These are phyloP conservation scores for Leptographium galeiforme DNA, from an alignment of 2,329 filamentous ascomycete species.

Conservation along the genomic window DNA sequence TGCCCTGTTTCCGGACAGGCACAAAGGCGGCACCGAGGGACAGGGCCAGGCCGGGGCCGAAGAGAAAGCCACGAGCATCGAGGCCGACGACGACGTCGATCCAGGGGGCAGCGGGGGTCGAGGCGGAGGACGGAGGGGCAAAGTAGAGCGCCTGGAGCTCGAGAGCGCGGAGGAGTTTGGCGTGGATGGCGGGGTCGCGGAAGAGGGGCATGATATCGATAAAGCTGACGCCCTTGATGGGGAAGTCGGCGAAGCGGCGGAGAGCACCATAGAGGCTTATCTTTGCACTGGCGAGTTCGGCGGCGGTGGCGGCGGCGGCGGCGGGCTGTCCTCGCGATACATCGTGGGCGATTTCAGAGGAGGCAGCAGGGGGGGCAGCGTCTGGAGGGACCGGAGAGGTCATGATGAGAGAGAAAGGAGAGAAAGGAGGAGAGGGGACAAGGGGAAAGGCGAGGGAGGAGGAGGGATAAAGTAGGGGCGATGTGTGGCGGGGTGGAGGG, in stretches of 20 bases:
- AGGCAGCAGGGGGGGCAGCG: constrained; percentile 12
- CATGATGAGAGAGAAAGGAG: constrained; percentile 22
- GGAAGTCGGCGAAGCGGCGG: constrained; percentile 84
- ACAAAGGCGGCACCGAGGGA: constrained; percentile 76
- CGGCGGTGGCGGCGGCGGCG: constrained; percentile 46
- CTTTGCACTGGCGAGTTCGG: constrained; percentile 56
- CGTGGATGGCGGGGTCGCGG: constrained; percentile 60
- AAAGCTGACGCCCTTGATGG: constrained; percentile 82
- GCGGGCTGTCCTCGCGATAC: constrained; percentile 50
- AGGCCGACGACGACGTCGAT: constrained; percentile 83
- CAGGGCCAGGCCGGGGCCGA: constrained; percentile 80
- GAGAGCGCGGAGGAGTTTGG: constrained; percentile 66
- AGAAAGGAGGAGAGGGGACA: constrained; percentile 16
- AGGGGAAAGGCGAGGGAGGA: constrained; percentile 14
- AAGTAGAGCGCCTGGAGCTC: constrained; percentile 67
- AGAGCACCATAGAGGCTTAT: constrained; percentile 59
- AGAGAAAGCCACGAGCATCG: constrained; percentile 89
- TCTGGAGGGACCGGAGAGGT: constrained; percentile 18
- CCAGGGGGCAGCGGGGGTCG: constrained; percentile 40
- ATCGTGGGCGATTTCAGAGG: constrained; percentile 30
- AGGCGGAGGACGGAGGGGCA: constrained; percentile 4
- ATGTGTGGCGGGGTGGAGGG: background rate
- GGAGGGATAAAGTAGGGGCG: constrained; percentile 1
- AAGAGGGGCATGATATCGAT: constrained; percentile 98
- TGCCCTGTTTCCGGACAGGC: constrained; percentile 87